Conservation (phyloP, 164 flowering plant species). For the Magnolia kwangsiensis region DNA sequence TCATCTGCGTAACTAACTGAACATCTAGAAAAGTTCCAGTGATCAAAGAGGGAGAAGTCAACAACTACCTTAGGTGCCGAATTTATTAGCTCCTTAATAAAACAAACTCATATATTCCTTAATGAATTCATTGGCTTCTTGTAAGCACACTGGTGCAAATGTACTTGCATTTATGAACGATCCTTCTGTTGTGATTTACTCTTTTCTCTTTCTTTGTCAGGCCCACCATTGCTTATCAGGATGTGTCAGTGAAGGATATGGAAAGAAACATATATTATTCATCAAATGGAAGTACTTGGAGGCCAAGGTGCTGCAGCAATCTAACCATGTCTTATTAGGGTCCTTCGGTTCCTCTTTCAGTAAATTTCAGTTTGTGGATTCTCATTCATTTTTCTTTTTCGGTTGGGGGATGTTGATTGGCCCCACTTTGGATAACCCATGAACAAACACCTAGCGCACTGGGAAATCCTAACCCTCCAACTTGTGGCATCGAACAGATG, state of each 20-base stretch:
- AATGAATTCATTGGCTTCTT: neutral
- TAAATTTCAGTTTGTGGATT: conserved; percentile 1
- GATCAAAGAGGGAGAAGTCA: too few relatives aligned
- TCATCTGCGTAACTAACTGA: neutral
- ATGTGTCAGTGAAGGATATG: conserved; percentile 33
- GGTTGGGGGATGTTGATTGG: too few relatives aligned
- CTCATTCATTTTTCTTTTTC: neutral
- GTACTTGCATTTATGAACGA: neutral
- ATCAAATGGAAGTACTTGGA: conserved; percentile 90
- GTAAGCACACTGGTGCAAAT: neutral
- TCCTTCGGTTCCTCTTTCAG: neutral
- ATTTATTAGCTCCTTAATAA: neutral
- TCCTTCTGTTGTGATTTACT: neutral
- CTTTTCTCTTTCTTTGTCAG: conserved; percentile 29
- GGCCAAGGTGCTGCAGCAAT: conserved; percentile 72
- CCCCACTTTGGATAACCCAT: too few relatives aligned
- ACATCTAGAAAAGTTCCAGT: neutral
- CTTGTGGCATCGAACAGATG: too few relatives aligned
- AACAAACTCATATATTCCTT: neutral
- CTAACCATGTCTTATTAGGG: neutral
- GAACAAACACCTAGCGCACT: too few relatives aligned
- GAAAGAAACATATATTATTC: conserved; percentile 71
- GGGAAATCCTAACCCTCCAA: too few relatives aligned
- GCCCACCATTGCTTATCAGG: conserved; percentile 67
- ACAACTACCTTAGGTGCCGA: neutral